Conservation (phyloP, 495 filamentous ascomycete genomes). For the Penicillium bialowiezense region DNA sequence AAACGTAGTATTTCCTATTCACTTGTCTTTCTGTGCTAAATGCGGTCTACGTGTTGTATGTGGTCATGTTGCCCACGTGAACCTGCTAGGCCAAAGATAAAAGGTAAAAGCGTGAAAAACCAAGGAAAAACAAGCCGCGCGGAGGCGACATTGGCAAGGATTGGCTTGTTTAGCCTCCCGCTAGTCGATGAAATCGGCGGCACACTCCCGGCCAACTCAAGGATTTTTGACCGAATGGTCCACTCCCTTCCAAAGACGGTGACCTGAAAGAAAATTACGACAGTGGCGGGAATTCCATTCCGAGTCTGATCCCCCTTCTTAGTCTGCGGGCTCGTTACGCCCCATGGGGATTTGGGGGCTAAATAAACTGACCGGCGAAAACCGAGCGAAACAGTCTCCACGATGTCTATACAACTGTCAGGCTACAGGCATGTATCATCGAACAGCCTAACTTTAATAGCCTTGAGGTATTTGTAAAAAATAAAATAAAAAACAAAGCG, state of each 20-base stretch:
- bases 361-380: background rate
- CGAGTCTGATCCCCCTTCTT: background rate
- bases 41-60: too few species aligned
- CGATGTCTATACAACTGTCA: too few species aligned
- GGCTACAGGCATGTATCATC: too few species aligned
- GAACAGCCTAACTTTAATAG: too few species aligned
- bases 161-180: background rate
- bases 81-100: too few species aligned
- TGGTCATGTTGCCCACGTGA: background rate
- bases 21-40: background rate
- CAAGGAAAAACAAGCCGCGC: background rate
- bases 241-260: too few species aligned
- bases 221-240: too few species aligned
- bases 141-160: background rate
- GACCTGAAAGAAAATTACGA: background rate
- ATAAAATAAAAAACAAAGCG: too few species aligned
- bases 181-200: background rate
- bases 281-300: slow-evolving; percentile 1
- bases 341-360: background rate
- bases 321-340: background rate
- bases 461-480: too few species aligned
- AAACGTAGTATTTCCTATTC: background rate
- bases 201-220: background rate
- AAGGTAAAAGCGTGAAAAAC: too few species aligned
- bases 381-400: too few species aligned